Conservation (phyloP, 176 grass and related monocot genomes). For the Themeda triandra region DNA sequence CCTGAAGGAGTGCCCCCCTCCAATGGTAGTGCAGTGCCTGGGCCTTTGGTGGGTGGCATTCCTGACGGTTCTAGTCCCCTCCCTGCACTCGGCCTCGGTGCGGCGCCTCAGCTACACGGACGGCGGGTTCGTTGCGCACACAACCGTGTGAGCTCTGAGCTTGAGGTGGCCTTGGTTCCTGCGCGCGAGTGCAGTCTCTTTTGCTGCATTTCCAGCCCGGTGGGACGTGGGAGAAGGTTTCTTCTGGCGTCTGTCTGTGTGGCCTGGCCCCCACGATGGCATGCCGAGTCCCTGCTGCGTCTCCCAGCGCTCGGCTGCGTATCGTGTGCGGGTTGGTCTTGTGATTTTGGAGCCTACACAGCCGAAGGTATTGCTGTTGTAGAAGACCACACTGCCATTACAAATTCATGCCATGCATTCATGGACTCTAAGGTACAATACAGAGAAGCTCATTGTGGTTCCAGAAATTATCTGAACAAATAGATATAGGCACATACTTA, state of each 20-base stretch:
- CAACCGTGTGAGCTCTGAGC: constrained; percentile 28
- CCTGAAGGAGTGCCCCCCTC: neutral
- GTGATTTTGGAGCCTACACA: neutral
- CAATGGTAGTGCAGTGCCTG: neutral
- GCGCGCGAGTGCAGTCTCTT: neutral
- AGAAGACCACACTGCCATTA: too few relatives aligned
- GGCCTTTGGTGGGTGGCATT: constrained; percentile 47
- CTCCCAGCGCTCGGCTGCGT: neutral
- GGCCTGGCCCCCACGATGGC: neutral
- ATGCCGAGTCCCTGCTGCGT: neutral
- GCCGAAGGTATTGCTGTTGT: too few relatives aligned
- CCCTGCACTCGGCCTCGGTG: constrained; percentile 29
- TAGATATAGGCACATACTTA: too few relatives aligned
- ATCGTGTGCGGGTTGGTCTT: neutral
- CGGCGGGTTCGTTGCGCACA: constrained; percentile 38
- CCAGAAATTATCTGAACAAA: too few relatives aligned
- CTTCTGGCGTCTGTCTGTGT: neutral
- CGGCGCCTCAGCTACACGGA: constrained; percentile 46
- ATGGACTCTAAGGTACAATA: too few relatives aligned
- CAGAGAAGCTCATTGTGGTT: too few relatives aligned
- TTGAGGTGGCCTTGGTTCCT: neutral
- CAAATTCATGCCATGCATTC: too few relatives aligned
- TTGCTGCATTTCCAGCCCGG: neutral
- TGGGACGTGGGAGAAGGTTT: neutral
- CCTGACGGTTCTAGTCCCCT: constrained; percentile 35